A percentile compares a stretch with the other conserved stretches of the same genome.
These are phyloP conservation scores for Inosperma sp. DNA, from an alignment of 768 basidiomycete species.

Conservation along the genomic window DNA sequence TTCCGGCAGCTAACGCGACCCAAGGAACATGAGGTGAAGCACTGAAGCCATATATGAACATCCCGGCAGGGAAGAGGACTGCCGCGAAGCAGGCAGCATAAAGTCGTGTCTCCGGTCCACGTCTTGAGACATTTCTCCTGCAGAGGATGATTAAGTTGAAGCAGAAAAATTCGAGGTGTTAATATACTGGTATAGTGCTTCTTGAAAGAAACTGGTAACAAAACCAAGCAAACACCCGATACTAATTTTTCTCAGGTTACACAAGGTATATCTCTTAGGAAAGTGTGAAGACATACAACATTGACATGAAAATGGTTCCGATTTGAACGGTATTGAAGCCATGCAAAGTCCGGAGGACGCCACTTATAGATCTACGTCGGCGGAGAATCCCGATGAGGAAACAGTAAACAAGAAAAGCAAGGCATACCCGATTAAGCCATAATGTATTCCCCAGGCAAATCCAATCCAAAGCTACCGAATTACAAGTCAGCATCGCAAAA, in stretches of 20 bases:
- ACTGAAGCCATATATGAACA: slow-evolving; percentile 74
- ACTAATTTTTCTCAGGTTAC: slow-evolving; percentile 31
- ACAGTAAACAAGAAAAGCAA: slow-evolving; percentile 5
- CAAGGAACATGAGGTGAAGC: slow-evolving; percentile 52
- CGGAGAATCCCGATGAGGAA: neutral
- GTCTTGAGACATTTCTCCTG: slow-evolving; percentile 31
- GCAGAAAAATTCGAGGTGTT: slow-evolving; percentile 9
- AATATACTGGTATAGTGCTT: slow-evolving; percentile 44
- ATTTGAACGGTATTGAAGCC: slow-evolving; percentile 54
- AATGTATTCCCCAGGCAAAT: slow-evolving; percentile 74
- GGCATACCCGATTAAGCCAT: slow-evolving; percentile 60
- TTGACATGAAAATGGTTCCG: slow-evolving; percentile 55
- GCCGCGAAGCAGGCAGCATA: slow-evolving; percentile 53
- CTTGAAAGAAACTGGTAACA: slow-evolving; percentile 43
- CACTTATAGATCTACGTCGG: slow-evolving; percentile 45
- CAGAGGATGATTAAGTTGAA: neutral
- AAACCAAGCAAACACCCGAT: slow-evolving; percentile 53
- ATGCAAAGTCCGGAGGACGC: slow-evolving; percentile 53
- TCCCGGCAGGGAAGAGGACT: slow-evolving; percentile 50
- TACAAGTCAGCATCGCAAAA: neutral
- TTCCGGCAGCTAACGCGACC: slow-evolving; percentile 55
- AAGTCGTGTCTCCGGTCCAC: slow-evolving; percentile 56
- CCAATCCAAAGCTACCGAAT: slow-evolving; percentile 60
- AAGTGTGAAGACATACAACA: slow-evolving; percentile 40
- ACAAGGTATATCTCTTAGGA: slow-evolving; percentile 2